Conservation (phyloP, 1,284 basidiomycete species). For the Ceratobasidium sp. region DNA sequence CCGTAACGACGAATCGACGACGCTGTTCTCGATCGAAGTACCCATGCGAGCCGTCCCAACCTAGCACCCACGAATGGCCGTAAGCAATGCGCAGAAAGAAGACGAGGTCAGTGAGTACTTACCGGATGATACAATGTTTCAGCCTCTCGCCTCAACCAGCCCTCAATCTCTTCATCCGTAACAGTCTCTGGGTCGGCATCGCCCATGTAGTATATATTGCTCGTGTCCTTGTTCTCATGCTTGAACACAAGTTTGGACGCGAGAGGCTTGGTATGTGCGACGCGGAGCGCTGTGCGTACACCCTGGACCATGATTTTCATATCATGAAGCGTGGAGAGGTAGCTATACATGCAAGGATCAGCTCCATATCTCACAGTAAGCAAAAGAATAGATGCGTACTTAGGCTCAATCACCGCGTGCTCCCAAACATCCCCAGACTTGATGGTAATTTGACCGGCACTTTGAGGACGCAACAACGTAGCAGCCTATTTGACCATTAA, state of each 20-base stretch:
- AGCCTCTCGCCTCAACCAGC: constrained; percentile 54
- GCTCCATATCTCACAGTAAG: constrained; percentile 41
- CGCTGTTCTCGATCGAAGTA: constrained; percentile 51
- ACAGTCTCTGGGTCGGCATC: constrained; percentile 50
- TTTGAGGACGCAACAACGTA: constrained; percentile 48
- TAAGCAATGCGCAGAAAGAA: not conserved
- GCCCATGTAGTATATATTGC: constrained; percentile 52
- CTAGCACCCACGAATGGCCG: constrained; percentile 5
- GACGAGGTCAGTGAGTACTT: constrained; percentile 47
- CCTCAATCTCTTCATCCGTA: constrained; percentile 57
- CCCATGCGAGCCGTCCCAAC: constrained; percentile 53
- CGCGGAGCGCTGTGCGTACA: constrained; percentile 49
- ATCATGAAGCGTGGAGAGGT: constrained; percentile 48
- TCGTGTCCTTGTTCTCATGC: constrained; percentile 48
- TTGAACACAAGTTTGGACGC: constrained; percentile 52
- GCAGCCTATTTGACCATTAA: constrained; percentile 42
- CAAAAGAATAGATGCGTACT: constrained; percentile 49
- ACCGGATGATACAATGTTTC: constrained; percentile 59
- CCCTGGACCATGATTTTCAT: constrained; percentile 51
- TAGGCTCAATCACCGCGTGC: constrained; percentile 58
- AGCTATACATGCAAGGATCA: constrained; percentile 41
- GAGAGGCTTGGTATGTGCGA: constrained; percentile 50
- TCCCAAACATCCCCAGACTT: constrained; percentile 54
- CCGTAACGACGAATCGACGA: constrained; percentile 59
- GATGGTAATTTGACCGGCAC: constrained; percentile 55